phyloP scores from a whole-genome alignment of 257 asterid genomes.

The Nicotiana obtusifolia region DNA sequence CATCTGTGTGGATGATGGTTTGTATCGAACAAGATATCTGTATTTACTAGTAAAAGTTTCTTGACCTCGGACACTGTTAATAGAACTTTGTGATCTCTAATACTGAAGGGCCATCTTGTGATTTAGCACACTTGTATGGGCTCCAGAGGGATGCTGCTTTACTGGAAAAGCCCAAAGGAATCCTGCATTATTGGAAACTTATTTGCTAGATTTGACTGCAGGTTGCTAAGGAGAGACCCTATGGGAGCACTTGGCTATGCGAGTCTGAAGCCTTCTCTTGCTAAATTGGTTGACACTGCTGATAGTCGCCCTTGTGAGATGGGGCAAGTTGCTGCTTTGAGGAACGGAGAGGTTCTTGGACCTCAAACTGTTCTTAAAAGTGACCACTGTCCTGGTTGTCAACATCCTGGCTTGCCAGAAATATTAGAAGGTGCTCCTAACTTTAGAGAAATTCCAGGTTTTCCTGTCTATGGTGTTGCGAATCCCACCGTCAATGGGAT shows the following conservation, averaged over 20 bases:
- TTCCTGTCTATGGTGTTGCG: slow-evolving; percentile 97
- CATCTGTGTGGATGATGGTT: background rate
- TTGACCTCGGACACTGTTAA: background rate
- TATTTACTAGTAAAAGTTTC: background rate
- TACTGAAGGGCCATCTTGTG: background rate
- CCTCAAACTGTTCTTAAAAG: slow-evolving; percentile 98
- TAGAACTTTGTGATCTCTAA: background rate
- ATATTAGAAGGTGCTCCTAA: slow-evolving; percentile 97
- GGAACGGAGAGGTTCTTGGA: slow-evolving; percentile 96
- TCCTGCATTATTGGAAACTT: slow-evolving; percentile 4
- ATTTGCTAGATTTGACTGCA: slow-evolving; percentile 26
- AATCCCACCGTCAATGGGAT: slow-evolving; percentile 91
- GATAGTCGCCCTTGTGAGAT: slow-evolving; percentile 72
- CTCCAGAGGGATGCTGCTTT: background rate
- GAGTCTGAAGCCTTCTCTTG: slow-evolving; percentile 38
- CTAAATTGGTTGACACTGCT: slow-evolving; percentile 41
- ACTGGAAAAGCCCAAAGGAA: background rate
- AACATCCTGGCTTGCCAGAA: slow-evolving; percentile 76
- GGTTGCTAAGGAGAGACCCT: slow-evolving; percentile 94
- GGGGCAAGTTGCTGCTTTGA: slow-evolving; percentile 90
- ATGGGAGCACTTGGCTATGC: slow-evolving; percentile 96
- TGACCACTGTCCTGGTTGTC: slow-evolving; percentile 98
- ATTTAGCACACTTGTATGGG: background rate
- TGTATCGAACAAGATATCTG: background rate
- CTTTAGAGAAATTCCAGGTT: slow-evolving; percentile 90